Evolutionary conservation across 805 yeast genomes (phyloP), one percentile per base, ranked within the genome.

Genomic region (Candida dajiaensis): DNA sequence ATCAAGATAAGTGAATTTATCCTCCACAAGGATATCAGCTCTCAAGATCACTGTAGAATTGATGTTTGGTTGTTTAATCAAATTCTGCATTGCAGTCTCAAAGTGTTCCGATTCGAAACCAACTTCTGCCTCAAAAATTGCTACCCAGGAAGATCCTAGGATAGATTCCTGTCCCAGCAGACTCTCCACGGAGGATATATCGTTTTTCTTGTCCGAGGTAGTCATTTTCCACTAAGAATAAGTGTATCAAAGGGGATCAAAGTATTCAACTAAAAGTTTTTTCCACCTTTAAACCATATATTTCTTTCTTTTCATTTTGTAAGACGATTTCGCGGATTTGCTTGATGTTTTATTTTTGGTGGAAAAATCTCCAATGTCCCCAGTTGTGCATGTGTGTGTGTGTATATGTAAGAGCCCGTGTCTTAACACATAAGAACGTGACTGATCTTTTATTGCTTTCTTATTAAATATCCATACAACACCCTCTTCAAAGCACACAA

Each of bases 11-110:
- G 68, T 71, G 56, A 70, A 79, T 7, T 57, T 64, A 46, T 67
- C 68, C 53, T 81, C 84, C 39, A 71, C 69, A 40, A 86, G 61
- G 21, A 89, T 79, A 65, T 92, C 97, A 0, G 97, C 95, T 54
- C 98, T 70, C 65, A 92, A 70, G 29, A 90, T 85, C 31, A 89
- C 94, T 0, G 97, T 85, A 11, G 97, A 90, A 66, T 90, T 92
- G 66, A 89, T 85, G 61, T 89, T 86, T 16, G 97, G 97, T 52
- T 87, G 88, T 49, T 76, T 73, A 45, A 89, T 85, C 50, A 89
- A 72, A 63, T 88, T 86, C 39, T 77, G 65, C 90, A 89, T 84
- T 6, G 96, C 96, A 3, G 68, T 67, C 46, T 79, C 81, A 58
- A 82, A 89, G 65, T 89, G 87, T 6, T 62, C 64, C 13, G 70